phyloP scores from a whole-genome alignment of 2,329 filamentous ascomycete genomes.

The Nectriaceae sp. region DNA sequence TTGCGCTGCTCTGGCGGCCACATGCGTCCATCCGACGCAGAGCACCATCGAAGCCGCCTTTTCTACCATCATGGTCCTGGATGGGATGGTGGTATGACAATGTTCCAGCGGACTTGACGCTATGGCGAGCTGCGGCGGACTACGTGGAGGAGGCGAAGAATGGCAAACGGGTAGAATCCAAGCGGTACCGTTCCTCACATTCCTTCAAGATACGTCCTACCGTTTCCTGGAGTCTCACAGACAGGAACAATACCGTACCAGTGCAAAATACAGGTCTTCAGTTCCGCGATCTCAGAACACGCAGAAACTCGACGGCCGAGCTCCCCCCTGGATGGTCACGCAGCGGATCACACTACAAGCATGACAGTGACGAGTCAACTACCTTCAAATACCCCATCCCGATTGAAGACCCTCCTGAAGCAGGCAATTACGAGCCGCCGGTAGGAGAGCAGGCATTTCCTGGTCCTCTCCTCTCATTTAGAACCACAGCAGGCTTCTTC shows the following conservation, averaged over 20 bases:
- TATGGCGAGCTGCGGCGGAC: conserved; percentile 46
- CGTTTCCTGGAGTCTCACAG: conserved; percentile 42
- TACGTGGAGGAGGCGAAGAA: conserved; percentile 42
- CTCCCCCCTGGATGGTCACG: conserved; percentile 44
- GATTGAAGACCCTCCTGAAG: conserved; percentile 35
- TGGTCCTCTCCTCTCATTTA: conserved; percentile 42
- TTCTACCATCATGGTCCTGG: conserved; percentile 49
- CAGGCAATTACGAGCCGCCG: conserved; percentile 31
- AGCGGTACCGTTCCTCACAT: conserved; percentile 39
- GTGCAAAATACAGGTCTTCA: conserved; percentile 41
- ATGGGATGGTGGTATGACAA: conserved; percentile 51
- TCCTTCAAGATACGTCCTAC: conserved; percentile 41
- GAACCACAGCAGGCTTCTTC: conserved; percentile 40
- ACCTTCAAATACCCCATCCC: conserved; percentile 46
- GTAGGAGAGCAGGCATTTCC: conserved; percentile 35
- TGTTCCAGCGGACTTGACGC: conserved; percentile 41
- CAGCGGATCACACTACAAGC: conserved; percentile 38
- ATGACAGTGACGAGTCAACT: conserved; percentile 41
- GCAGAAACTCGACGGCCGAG: conserved; percentile 29
- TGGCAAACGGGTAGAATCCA: conserved; percentile 32
- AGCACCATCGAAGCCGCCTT: conserved; percentile 37
- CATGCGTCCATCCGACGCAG: conserved; percentile 44
- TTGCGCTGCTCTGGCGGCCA: conserved; percentile 47
- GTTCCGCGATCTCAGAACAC: conserved; percentile 39
- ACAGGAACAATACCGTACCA: conserved; percentile 36